phyloP scores from a whole-genome alignment of 371 early-diverging fungal genomes.

The Chytridium lagenaria region DNA sequence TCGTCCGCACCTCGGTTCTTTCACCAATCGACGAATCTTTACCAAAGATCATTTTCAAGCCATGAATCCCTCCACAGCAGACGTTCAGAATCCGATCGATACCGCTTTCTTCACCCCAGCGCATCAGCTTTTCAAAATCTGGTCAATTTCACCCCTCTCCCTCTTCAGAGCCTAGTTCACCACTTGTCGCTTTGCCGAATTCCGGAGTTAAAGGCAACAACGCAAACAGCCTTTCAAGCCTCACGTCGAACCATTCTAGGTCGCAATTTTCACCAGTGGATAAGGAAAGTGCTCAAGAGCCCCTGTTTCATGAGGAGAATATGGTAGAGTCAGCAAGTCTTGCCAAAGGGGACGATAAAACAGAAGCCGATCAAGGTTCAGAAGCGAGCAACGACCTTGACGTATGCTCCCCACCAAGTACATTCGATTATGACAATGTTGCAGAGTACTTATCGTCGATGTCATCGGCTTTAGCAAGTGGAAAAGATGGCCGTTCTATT shows the following conservation, averaged over 20 bases:
- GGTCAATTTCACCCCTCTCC: neutral
- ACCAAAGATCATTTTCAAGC: constrained; percentile 2
- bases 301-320: too few species aligned
- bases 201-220: neutral
- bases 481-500: neutral
- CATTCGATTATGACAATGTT: constrained; percentile 11
- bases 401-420: constrained; percentile 1
- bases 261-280: neutral
- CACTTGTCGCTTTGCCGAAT: too few species aligned
- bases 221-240: neutral
- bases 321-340: neutral
- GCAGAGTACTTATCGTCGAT: neutral
- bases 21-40: neutral
- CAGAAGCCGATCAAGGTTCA: neutral
- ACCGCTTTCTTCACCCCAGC: neutral
- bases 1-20: neutral
- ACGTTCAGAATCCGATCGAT: neutral
- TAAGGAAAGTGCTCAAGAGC: neutral
- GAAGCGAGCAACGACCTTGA: neutral
- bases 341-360: neutral
- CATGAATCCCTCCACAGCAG: constrained; percentile 16
- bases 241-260: too few species aligned
- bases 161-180: neutral
- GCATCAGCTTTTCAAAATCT: neutral
- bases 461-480: constrained; percentile 1